These are phyloP conservation scores for Coniferiporia weirii DNA, from an alignment of 1,284 basidiomycete species.

Conservation along the genomic window DNA sequence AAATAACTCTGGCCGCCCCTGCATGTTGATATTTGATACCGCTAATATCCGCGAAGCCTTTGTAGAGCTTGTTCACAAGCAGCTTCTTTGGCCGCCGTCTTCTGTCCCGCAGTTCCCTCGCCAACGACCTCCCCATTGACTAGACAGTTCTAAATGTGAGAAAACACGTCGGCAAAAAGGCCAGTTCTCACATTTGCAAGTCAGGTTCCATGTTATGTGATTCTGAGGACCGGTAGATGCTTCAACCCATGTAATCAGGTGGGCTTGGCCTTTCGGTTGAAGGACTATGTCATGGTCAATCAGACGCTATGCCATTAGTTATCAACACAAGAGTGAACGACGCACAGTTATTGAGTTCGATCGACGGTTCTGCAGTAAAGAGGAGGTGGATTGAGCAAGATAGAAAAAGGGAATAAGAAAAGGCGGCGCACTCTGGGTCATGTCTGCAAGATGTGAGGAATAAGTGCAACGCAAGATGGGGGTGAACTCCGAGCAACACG, in stretches of 20 bases:
- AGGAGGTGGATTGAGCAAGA: not conserved
- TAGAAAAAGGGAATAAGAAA: not conserved
- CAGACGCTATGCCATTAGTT: constrained; percentile 4
- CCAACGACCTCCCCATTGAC: constrained; percentile 46
- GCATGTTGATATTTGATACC: not conserved
- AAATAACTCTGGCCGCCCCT: not conserved
- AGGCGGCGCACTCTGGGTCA: not conserved
- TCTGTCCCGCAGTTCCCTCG: constrained; percentile 35
- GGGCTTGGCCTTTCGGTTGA: constrained; percentile 28
- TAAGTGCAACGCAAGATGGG: not conserved
- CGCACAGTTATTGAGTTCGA: constrained; percentile 50
- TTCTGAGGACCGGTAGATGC: constrained; percentile 35
- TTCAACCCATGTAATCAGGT: constrained; percentile 38
- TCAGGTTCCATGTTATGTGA: constrained; percentile 41
- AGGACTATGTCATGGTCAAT: constrained; percentile 32
- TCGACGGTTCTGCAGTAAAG: constrained; percentile 34
- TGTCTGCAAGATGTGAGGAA: not conserved
- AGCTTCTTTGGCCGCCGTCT: constrained; percentile 45
- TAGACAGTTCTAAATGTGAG: constrained; percentile 24
- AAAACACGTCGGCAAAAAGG: not conserved
- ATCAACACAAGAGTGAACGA: not conserved
- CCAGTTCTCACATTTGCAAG: constrained; percentile 46
- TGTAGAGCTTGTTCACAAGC: constrained; percentile 44
- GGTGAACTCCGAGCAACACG: not conserved
- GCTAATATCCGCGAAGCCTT: not conserved